Conservation (phyloP, 768 basidiomycete species). For the Phlebiopsis gigantea region DNA sequence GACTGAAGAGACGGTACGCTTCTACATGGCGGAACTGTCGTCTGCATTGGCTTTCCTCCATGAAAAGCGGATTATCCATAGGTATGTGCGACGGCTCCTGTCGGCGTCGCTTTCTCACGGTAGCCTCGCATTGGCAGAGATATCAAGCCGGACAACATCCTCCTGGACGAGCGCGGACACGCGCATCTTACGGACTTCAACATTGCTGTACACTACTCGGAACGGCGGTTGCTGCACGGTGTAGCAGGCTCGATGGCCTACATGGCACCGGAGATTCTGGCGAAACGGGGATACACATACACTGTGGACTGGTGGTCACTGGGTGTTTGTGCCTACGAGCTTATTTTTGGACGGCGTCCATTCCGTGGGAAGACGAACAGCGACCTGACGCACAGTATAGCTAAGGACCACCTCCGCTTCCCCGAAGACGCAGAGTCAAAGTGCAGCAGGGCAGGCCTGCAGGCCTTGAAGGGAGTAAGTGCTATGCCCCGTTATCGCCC, state of each 20-base stretch:
- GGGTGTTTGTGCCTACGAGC: slow-evolving; percentile 88
- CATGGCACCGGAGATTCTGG: slow-evolving; percentile 92
- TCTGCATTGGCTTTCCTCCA: slow-evolving; percentile 89
- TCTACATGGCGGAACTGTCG: slow-evolving; percentile 86
- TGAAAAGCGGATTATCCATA: slow-evolving; percentile 91
- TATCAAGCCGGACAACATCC: slow-evolving; percentile 96
- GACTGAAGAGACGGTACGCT: slow-evolving; percentile 73
- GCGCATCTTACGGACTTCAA: slow-evolving; percentile 98
- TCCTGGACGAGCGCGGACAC: slow-evolving; percentile 92
- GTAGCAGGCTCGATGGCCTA: slow-evolving; percentile 99
- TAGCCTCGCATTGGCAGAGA: slow-evolving; percentile 50
- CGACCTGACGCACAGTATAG: slow-evolving; percentile 88
- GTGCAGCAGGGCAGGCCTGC: slow-evolving; percentile 73
- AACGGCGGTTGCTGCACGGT: slow-evolving; percentile 77
- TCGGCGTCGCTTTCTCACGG: slow-evolving; percentile 21
- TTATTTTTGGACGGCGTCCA: slow-evolving; percentile 86
- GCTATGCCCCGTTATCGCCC: not conserved
- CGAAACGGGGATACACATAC: slow-evolving; percentile 91
- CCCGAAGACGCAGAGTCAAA: slow-evolving; percentile 84
- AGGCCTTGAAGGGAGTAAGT: slow-evolving; percentile 75
- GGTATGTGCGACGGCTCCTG: slow-evolving; percentile 46
- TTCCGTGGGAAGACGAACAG: slow-evolving; percentile 93
- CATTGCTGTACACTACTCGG: slow-evolving; percentile 94
- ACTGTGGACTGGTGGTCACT: slow-evolving; percentile 98
- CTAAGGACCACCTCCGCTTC: slow-evolving; percentile 81